phyloP scores from a whole-genome alignment of 1,139 yeast species.

The Hemisphaericaspora subhashii region DNA sequence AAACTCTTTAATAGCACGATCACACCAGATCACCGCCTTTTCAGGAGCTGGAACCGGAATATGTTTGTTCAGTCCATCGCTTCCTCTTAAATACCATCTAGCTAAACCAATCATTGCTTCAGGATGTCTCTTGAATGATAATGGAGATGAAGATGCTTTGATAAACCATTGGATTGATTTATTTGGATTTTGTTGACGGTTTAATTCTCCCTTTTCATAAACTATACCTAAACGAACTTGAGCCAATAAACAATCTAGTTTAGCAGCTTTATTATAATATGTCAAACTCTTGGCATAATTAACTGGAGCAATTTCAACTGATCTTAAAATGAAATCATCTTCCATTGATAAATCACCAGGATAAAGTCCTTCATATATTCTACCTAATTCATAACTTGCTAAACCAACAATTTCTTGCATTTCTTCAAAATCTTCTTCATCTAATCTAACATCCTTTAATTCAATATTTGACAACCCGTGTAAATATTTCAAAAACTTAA shows the following conservation, averaged over 20 bases:
- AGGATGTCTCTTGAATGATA: slow-evolving; percentile 63
- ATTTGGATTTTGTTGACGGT: slow-evolving; percentile 63
- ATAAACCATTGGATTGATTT: slow-evolving; percentile 90
- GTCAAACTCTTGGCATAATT: slow-evolving; percentile 64
- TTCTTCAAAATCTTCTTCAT: slow-evolving; percentile 43
- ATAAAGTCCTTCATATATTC: slow-evolving; percentile 66
- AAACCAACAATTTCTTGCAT: slow-evolving; percentile 43
- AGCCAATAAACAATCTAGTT: slow-evolving; percentile 72
- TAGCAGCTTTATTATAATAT: slow-evolving; percentile 76
- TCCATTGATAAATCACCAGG: slow-evolving; percentile 44
- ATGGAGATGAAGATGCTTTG: slow-evolving; percentile 64
- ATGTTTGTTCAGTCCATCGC: slow-evolving; percentile 51
- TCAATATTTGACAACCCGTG: slow-evolving; percentile 40
- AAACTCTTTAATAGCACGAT: slow-evolving; percentile 72
- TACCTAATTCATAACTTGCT: slow-evolving; percentile 59
- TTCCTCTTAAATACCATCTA: slow-evolving; percentile 91
- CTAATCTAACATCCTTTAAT: slow-evolving; percentile 34
- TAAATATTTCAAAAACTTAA: slow-evolving; percentile 38
- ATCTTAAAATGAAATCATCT: slow-evolving; percentile 35
- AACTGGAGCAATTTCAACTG: slow-evolving; percentile 42
- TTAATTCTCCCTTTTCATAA: slow-evolving; percentile 81
- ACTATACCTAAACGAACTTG: slow-evolving; percentile 85
- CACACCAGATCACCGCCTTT: slow-evolving; percentile 87
- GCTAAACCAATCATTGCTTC: slow-evolving; percentile 87
- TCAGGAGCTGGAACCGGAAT: slow-evolving; percentile 69